Conservation (phyloP, 208 protist genomes). For the Trichomonas vaginalis region DNA sequence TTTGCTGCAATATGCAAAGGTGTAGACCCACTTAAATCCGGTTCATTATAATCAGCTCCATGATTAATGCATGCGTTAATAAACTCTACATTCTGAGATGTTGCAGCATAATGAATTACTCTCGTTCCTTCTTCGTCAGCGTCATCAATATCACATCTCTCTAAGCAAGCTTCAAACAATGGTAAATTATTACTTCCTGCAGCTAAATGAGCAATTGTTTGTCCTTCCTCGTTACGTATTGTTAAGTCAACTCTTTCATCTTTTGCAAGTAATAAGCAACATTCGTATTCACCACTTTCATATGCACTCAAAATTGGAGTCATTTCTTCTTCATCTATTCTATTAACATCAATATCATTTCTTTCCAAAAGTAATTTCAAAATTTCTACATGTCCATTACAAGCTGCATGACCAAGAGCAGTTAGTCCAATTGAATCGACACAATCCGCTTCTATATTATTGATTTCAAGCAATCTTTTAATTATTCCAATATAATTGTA, state of each 20-base stretch:
- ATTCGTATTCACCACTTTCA: neutral
- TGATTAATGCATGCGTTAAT: neutral
- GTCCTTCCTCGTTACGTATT: neutral
- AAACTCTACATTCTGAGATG: neutral
- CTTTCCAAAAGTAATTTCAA: neutral
- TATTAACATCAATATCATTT: neutral
- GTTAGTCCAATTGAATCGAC: neutral
- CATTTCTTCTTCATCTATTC: neutral
- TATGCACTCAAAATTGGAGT: neutral
- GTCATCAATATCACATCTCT: neutral
- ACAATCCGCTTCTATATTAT: neutral
- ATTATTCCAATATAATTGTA: neutral
- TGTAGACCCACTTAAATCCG: neutral
- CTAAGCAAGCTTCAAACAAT: neutral
- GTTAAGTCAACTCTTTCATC: neutral
- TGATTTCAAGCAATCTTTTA: neutral
- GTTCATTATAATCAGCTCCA: neutral
- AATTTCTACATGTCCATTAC: neutral
- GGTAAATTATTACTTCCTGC: neutral
- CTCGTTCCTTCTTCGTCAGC: neutral
- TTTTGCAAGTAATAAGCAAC: neutral
- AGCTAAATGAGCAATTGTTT: neutral
- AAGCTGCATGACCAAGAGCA: neutral
- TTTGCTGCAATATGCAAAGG: neutral
- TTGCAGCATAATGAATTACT: neutral